Conservation (phyloP, 306 rosid genomes). For the Malus asiatica region DNA sequence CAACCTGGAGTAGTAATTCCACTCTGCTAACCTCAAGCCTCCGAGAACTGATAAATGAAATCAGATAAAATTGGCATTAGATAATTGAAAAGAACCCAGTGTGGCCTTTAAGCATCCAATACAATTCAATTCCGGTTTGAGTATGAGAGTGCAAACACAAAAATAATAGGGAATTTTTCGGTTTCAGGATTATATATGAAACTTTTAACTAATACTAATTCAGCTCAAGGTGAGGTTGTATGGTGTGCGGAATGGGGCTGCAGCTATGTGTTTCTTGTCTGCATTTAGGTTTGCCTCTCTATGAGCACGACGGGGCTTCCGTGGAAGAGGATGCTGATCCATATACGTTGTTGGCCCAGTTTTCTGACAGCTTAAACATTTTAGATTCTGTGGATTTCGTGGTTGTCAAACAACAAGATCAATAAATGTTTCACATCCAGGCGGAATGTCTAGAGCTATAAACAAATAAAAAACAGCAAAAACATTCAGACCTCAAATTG, state of each 20-base stretch:
- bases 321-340: not conserved
- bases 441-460: not conserved
- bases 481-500: conserved; percentile 69
- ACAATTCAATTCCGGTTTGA: not conserved
- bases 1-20: conserved; percentile 97
- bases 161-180: not conserved
- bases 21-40: conserved; percentile 98
- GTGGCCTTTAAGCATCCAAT: not conserved
- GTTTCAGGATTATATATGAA: not conserved
- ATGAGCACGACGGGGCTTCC: not conserved
- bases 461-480: conserved; percentile 1
- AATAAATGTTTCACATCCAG: not conserved
- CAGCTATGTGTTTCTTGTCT: not conserved
- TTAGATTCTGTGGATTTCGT: not conserved
- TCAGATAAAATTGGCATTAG: conserved; percentile 10
- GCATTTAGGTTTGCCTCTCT: not conserved
- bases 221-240: not conserved
- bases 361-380: not conserved
- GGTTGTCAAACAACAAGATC: not conserved
- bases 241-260: not conserved
- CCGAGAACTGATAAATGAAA: conserved; percentile 60
- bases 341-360: not conserved
- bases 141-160: not conserved
- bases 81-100: not conserved
- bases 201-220: not conserved